Conservation (phyloP, 1,284 basidiomycete genomes). For the Sanghuangporus baumii region DNA sequence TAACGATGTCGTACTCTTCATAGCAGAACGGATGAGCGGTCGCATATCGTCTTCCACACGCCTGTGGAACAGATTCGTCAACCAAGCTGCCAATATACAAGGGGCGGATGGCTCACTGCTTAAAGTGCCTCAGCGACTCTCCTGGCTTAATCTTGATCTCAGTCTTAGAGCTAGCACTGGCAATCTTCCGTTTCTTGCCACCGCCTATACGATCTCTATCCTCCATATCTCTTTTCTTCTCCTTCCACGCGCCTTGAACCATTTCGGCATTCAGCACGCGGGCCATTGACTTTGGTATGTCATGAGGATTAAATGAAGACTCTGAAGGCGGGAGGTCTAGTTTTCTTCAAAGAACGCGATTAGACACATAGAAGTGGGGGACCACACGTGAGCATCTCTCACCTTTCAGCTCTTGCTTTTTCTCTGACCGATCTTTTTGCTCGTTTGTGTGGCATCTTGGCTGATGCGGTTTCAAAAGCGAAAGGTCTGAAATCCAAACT, state of each 20-base stretch:
- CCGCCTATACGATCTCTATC: constrained; percentile 22
- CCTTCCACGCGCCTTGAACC: constrained; percentile 48
- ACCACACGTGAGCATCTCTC: background rate
- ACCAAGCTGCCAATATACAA: constrained; percentile 4
- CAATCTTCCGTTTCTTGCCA: constrained; percentile 32
- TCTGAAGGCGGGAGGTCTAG: constrained; percentile 39
- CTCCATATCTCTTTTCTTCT: constrained; percentile 41
- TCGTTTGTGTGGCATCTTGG: constrained; percentile 24
- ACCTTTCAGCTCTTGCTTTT: constrained; percentile 9
- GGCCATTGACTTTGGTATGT: constrained; percentile 59
- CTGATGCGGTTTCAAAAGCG: background rate
- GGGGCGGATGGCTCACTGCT: constrained; percentile 43
- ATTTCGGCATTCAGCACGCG: constrained; percentile 58
- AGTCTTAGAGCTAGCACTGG: constrained; percentile 15
- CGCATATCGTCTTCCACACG: constrained; percentile 68
- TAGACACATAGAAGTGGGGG: background rate
- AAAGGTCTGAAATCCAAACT: too few relatives aligned
- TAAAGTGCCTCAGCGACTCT: constrained; percentile 70
- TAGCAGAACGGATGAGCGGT: constrained; percentile 53
- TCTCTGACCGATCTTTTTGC: constrained; percentile 21
- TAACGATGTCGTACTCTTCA: constrained; percentile 48
- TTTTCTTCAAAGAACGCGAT: constrained; percentile 4
- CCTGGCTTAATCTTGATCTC: constrained; percentile 51
- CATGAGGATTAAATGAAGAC: constrained; percentile 30
- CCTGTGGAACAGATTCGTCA: constrained; percentile 30